Percentiles rank a stretch among this genome's conserved stretches.
Conservation (phyloP, 768 basidiomycete genomes). For the Suillus paluster region DNA sequence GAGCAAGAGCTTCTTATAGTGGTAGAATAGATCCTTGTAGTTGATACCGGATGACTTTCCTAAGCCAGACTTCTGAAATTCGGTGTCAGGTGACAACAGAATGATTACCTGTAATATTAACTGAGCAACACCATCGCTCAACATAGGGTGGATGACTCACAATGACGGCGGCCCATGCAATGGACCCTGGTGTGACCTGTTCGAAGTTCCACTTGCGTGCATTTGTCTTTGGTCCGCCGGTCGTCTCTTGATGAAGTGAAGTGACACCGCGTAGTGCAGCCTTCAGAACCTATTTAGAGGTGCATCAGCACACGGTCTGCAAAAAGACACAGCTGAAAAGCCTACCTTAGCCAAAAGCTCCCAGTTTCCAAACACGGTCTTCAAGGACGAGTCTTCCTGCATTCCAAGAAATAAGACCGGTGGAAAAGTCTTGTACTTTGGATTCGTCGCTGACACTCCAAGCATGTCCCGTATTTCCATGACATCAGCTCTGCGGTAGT, state of each 20-base stretch:
- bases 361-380: conserved; percentile 10
- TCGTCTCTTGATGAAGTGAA: background rate
- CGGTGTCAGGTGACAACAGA: background rate
- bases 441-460: background rate
- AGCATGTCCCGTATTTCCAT: background rate
- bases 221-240: conserved; percentile 8
- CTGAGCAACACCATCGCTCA: background rate
- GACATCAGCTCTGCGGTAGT: background rate
- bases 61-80: background rate
- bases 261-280: background rate
- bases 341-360: conserved; percentile 4
- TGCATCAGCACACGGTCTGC: background rate
- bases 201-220: background rate
- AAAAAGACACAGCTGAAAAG: background rate
- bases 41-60: conserved; percentile 1
- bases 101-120: background rate
- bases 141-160: background rate
- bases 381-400: background rate
- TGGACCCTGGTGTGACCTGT: background rate
- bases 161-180: conserved; percentile 6
- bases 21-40: conserved; percentile 1
- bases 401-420: background rate
- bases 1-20: conserved; percentile 4
- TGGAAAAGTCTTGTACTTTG: background rate
- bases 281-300: conserved; percentile 5